A percentile compares a stretch with the other conserved stretches of the same genome.
phyloP scores from a whole-genome alignment of 129 eudicot genomes.

The Escallonia rubra region DNA sequence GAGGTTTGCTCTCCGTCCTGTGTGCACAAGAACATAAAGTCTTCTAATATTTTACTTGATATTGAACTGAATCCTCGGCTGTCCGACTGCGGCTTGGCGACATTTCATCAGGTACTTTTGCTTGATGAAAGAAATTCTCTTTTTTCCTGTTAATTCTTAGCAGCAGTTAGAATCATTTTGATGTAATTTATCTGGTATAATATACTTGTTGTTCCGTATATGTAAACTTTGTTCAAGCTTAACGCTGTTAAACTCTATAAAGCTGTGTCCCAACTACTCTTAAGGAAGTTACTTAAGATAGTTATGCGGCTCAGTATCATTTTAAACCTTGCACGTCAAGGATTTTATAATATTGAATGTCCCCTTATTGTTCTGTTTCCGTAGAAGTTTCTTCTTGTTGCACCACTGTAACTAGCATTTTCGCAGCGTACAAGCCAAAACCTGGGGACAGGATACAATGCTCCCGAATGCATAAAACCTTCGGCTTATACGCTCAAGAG shows the following conservation, averaged over 20 bases:
- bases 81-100: constrained; percentile 33
- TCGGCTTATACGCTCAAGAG: constrained; percentile 50
- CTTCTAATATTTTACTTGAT: constrained; percentile 38
- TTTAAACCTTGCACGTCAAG: no score
- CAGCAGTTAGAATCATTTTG: no score
- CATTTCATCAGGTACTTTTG: constrained; percentile 15
- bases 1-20: constrained; percentile 31
- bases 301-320: no score
- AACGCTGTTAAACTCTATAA: no score
- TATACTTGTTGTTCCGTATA: no score
- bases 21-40: constrained; percentile 32
- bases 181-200: no score
- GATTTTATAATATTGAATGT: no score
- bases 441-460: constrained; percentile 43
- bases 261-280: no score
- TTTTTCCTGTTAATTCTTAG: no score
- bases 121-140: background rate
- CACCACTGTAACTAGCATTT: background rate
- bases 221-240: no score
- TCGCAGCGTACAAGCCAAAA: constrained; percentile 24
- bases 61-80: constrained; percentile 34
- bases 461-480: constrained; percentile 55
- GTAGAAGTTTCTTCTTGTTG: background rate
- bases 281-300: no score
- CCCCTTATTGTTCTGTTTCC: background rate